These are phyloP conservation scores for Spathaspora hagerdaliae DNA, from an alignment of 805 yeast species.

Conservation along the genomic window DNA sequence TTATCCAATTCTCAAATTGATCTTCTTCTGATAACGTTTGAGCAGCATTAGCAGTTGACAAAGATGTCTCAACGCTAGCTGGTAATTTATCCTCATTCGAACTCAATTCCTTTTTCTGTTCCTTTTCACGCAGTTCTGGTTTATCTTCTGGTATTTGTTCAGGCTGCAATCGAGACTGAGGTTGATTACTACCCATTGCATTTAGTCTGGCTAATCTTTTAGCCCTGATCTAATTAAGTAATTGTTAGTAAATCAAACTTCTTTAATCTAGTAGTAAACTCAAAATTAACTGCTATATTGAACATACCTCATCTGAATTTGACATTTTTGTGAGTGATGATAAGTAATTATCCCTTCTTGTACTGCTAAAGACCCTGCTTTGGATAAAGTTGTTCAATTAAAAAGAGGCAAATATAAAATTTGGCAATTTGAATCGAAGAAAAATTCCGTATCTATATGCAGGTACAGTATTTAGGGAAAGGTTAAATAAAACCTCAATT, in stretches of 20 bases:
- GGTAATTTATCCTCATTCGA: background rate
- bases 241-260: background rate
- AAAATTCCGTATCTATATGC: background rate
- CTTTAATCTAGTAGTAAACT: background rate
- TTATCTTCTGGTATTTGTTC: background rate
- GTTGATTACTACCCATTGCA: background rate
- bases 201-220: conserved; percentile 49
- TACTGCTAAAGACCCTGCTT: no score
- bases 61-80: background rate
- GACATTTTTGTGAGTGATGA: conserved; percentile 3
- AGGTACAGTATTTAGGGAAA: background rate
- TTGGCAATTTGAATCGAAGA: no score
- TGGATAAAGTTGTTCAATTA: background rate
- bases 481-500: no score
- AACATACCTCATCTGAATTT: conserved; percentile 15
- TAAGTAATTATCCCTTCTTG: background rate
- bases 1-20: conserved; percentile 39
- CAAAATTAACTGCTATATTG: background rate
- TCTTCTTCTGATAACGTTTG: background rate
- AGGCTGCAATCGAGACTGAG: background rate
- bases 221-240: conserved; percentile 36
- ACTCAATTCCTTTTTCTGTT: background rate
- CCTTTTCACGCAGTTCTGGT: background rate
- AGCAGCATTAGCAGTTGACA: conserved; percentile 1
- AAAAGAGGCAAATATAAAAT: background rate